A percentile compares a stretch with the other conserved stretches of the same genome.
Conservation (phyloP, 768 basidiomycete species). For the Pleurotus cornucopiae region DNA sequence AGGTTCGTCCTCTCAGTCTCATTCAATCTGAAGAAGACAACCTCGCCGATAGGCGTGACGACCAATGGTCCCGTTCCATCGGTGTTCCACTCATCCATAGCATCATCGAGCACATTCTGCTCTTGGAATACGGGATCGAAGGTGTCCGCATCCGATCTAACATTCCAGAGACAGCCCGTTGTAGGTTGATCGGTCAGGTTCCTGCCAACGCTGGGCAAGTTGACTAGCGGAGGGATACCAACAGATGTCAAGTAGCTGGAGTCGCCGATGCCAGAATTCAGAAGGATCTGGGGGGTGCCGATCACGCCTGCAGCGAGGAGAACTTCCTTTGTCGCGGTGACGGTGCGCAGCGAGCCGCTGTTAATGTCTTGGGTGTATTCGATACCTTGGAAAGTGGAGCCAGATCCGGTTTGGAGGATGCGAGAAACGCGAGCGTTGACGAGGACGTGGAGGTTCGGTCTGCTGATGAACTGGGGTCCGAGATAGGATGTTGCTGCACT, state of each 20-base stretch:
- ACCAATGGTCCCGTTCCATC: slow-evolving; percentile 14
- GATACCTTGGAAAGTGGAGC: slow-evolving; percentile 17
- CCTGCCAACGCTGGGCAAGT: slow-evolving; percentile 17
- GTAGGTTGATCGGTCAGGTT: slow-evolving; percentile 17
- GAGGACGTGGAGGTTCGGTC: slow-evolving; percentile 26
- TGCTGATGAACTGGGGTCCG: slow-evolving; percentile 13
- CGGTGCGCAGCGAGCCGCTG: background rate
- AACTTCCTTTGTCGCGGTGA: slow-evolving; percentile 24
- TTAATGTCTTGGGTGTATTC: slow-evolving; percentile 13
- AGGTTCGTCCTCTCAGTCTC: slow-evolving; percentile 7
- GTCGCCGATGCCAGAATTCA: slow-evolving; percentile 22
- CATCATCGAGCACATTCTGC: background rate
- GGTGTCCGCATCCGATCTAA: background rate
- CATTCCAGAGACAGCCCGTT: background rate
- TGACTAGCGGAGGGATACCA: slow-evolving; percentile 12
- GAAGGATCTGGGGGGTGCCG: slow-evolving; percentile 21
- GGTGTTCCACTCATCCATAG: slow-evolving; percentile 12
- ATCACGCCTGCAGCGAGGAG: slow-evolving; percentile 28
- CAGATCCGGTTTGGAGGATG: slow-evolving; percentile 14
- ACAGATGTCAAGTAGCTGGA: slow-evolving; percentile 11
- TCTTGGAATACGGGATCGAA: slow-evolving; percentile 4
- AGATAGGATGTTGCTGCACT: slow-evolving; percentile 28
- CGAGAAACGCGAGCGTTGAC: slow-evolving; percentile 24
- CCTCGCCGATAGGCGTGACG: background rate
- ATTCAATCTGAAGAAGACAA: slow-evolving; percentile 11